Evolutionary conservation across 305 asterid genomes (phyloP).

Genomic region (Fraxinus baroniana): DNA sequence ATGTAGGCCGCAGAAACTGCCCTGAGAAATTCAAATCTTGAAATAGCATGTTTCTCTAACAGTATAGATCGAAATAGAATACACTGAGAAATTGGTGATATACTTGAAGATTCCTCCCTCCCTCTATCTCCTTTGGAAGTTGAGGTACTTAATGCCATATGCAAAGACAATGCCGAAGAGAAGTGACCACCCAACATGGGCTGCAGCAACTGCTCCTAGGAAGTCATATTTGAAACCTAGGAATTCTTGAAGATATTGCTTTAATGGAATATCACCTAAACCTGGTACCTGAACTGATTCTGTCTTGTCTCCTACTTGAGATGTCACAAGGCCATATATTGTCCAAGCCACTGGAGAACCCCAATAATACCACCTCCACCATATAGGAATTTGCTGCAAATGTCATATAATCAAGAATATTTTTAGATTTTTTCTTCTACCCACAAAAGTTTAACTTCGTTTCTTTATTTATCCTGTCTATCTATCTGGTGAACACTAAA

Average conservation of each 20-base stretch:
- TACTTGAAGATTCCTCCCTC: conserved; percentile 17
- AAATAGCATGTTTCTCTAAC: background rate
- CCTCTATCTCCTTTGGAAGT: conserved; percentile 81
- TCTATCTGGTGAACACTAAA: background rate
- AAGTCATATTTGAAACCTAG: conserved; percentile 69
- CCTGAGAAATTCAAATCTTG: background rate
- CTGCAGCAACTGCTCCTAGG: conserved; percentile 66
- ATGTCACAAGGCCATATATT: conserved; percentile 77
- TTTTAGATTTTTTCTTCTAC: background rate
- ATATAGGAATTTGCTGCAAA: conserved; percentile 78
- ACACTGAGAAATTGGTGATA: background rate
- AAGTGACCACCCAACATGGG: conserved; percentile 71
- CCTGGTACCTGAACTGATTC: conserved; percentile 54
- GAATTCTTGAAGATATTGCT: conserved; percentile 40
- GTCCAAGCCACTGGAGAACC: conserved; percentile 94
- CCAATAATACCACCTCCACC: conserved; percentile 99
- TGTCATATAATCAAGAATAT: background rate
- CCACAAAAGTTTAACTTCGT: background rate
- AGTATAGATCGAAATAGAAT: background rate
- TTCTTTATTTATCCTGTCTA: background rate
- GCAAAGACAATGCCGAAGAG: conserved; percentile 76
- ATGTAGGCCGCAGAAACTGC: background rate
- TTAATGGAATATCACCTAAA: conserved; percentile 32
- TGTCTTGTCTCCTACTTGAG: conserved; percentile 65
- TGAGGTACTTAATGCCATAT: conserved; percentile 73